Evolutionary conservation across 139 green algal species (phyloP).

Genomic region (Closterium sp.): DNA sequence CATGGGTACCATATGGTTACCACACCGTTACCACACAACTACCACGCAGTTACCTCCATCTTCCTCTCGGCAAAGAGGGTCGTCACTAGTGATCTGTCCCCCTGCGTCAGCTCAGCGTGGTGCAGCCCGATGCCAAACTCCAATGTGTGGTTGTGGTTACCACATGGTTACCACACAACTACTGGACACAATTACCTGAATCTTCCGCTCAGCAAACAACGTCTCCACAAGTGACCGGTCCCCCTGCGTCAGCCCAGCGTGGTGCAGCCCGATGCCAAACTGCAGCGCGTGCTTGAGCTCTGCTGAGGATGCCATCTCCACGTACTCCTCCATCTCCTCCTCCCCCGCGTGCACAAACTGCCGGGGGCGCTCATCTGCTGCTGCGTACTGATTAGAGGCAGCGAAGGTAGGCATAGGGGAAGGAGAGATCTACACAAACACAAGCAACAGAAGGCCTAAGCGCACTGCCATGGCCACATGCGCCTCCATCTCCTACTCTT

Average conservation of each 20-base stretch:
- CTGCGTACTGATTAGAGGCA: conserved; percentile 70
- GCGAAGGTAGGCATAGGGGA: neutral
- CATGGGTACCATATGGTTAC: too few relatives aligned
- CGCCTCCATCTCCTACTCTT: conserved; percentile 67
- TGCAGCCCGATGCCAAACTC: conserved; percentile 97
- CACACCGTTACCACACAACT: too few relatives aligned
- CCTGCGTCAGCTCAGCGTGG: conserved; percentile 84
- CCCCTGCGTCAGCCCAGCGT: conserved; percentile 81
- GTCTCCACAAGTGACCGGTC: conserved; percentile 82
- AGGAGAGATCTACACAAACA: conserved; percentile 48
- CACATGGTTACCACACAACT: too few relatives aligned
- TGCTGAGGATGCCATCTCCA: conserved; percentile 53
- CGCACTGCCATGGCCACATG: conserved; percentile 57
- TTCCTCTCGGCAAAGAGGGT: conserved; percentile 82
- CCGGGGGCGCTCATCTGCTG: conserved; percentile 78
- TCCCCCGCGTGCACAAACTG: conserved; percentile 78
- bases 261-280: conserved; percentile 97
- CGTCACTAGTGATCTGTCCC: conserved; percentile 82
- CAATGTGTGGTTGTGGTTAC: conserved; percentile 66
- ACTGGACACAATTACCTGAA: conserved; percentile 67
- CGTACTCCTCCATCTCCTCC: conserved; percentile 63
- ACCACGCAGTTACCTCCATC: conserved; percentile 72
- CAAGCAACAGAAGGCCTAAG: conserved; percentile 84
- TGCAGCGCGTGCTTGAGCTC: conserved; percentile 76
- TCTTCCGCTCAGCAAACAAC: conserved; percentile 86